phyloP scores from a whole-genome alignment of 2,329 filamentous ascomycete genomes.

The Stachybotrys elegans region DNA sequence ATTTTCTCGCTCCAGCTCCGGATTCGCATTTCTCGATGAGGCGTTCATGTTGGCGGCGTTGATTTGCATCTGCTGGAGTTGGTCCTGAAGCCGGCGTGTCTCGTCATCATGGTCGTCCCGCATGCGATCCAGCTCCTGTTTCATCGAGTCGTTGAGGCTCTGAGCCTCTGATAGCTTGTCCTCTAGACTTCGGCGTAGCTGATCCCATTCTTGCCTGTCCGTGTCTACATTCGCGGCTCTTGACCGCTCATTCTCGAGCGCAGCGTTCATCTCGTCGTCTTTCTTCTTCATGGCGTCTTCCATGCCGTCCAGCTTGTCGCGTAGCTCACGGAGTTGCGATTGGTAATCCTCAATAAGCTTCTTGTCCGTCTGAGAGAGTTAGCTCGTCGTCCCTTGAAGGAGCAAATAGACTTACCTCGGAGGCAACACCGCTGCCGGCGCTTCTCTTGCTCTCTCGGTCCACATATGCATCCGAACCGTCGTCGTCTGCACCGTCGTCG shows the following conservation, averaged over 20 bases:
- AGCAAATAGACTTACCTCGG: slow-evolving; percentile 31
- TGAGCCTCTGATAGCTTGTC: slow-evolving; percentile 69
- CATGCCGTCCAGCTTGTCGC: slow-evolving; percentile 67
- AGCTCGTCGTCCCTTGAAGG: slow-evolving; percentile 4
- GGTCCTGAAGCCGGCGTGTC: slow-evolving; percentile 56
- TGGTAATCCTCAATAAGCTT: slow-evolving; percentile 77
- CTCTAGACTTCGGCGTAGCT: slow-evolving; percentile 63
- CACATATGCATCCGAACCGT: neutral
- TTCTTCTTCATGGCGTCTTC: slow-evolving; percentile 66
- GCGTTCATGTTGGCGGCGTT: slow-evolving; percentile 13
- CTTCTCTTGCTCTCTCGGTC: slow-evolving; percentile 23
- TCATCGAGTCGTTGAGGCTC: slow-evolving; percentile 71
- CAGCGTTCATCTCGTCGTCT: slow-evolving; percentile 61
- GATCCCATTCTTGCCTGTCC: slow-evolving; percentile 68
- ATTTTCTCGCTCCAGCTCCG: slow-evolving; percentile 63
- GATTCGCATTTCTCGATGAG: slow-evolving; percentile 31
- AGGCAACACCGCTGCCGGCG: slow-evolving; percentile 20
- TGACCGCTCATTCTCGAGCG: slow-evolving; percentile 55
- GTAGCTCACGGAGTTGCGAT: slow-evolving; percentile 67
- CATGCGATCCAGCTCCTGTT: slow-evolving; percentile 71
- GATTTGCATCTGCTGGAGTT: slow-evolving; percentile 36
- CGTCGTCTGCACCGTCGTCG: slow-evolving; percentile 52
- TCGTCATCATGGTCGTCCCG: slow-evolving; percentile 62
- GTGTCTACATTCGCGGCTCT: slow-evolving; percentile 44
- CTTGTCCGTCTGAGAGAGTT: slow-evolving; percentile 51